Evolutionary conservation across 1,284 basidiomycete species (phyloP).

Genomic region (Moesziomyces antarcticus): DNA sequence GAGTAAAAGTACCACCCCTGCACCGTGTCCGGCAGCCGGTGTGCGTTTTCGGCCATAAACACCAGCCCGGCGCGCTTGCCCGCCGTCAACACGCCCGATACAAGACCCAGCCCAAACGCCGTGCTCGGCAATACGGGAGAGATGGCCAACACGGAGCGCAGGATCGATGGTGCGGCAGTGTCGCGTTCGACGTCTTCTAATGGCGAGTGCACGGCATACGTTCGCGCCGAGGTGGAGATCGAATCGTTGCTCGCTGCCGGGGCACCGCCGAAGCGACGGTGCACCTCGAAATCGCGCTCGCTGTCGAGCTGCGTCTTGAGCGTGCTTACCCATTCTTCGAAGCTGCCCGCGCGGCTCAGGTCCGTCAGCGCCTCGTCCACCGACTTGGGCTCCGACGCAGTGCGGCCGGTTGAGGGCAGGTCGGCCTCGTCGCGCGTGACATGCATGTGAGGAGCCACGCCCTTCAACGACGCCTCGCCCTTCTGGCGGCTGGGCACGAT

Average conservation of each 20-base stretch:
- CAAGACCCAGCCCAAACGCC: conserved; percentile 54
- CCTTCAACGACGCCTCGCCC: conserved; percentile 13
- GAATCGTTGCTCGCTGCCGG: conserved; percentile 19
- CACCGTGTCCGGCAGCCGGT: conserved; percentile 63
- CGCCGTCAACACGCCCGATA: conserved; percentile 51
- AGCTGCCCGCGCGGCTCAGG: conserved; percentile 32
- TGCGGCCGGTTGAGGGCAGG: too few relatives aligned
- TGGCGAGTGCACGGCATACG: conserved; percentile 25
- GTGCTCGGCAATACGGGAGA: conserved; percentile 48
- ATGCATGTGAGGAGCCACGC: conserved; percentile 37
- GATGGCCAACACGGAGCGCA: conserved; percentile 18
- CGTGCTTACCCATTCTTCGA: conserved; percentile 44
- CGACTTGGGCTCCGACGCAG: conserved; percentile 17
- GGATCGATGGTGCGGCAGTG: conserved; percentile 4
- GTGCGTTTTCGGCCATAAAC: conserved; percentile 67
- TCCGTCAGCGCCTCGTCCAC: conserved; percentile 35
- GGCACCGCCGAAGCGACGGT: conserved; percentile 22
- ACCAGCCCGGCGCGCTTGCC: conserved; percentile 57
- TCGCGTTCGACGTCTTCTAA: conserved; percentile 12
- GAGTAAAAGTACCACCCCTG: conserved; percentile 68
- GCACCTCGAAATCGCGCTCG: conserved; percentile 41
- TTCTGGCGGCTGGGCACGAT: conserved; percentile 25
- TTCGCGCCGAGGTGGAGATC: conserved; percentile 12
- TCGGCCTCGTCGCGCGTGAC: conserved; percentile 15
- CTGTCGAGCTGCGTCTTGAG: conserved; percentile 41